phyloP scores from a whole-genome alignment of 2,329 filamentous ascomycete genomes.

The Dothistroma septosporum region DNA sequence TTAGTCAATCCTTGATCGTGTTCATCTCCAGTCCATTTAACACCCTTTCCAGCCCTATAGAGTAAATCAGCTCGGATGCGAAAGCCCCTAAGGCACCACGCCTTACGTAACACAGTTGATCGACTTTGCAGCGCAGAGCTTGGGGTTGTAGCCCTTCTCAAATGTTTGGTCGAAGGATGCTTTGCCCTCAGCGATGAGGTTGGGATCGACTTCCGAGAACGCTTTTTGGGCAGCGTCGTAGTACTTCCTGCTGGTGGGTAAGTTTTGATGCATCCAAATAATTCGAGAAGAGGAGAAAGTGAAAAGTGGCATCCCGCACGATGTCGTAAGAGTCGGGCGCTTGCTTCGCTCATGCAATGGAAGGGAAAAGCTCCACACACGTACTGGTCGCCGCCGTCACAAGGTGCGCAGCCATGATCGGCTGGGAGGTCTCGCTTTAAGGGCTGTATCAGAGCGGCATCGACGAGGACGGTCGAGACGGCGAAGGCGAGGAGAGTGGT shows the following conservation, averaged over 20 bases:
- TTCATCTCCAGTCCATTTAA: neutral
- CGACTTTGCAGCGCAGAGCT: neutral
- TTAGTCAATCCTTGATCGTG: neutral
- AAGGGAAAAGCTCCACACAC: neutral
- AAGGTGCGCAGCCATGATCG: neutral
- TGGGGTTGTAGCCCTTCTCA: neutral
- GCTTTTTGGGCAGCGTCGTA: neutral
- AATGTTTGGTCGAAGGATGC: neutral
- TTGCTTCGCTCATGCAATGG: too few species aligned
- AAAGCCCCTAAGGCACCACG: neutral
- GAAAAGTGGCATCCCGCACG: too few species aligned
- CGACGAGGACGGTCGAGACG: neutral
- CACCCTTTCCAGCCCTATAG: neutral
- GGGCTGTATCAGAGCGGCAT: neutral
- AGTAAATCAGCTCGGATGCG: neutral
- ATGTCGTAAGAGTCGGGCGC: too few species aligned
- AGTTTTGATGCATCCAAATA: too few species aligned
- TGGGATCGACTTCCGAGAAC: neutral
- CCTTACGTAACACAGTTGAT: neutral
- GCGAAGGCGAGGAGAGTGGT: neutral
- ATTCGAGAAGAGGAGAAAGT: too few species aligned
- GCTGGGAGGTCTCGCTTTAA: neutral
- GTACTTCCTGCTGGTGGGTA: too few species aligned
- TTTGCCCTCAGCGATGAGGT: neutral
- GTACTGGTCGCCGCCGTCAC: neutral